Evolutionary conservation across 1,284 basidiomycete genomes (phyloP).

Genomic region (Fomitopsis betulina): DNA sequence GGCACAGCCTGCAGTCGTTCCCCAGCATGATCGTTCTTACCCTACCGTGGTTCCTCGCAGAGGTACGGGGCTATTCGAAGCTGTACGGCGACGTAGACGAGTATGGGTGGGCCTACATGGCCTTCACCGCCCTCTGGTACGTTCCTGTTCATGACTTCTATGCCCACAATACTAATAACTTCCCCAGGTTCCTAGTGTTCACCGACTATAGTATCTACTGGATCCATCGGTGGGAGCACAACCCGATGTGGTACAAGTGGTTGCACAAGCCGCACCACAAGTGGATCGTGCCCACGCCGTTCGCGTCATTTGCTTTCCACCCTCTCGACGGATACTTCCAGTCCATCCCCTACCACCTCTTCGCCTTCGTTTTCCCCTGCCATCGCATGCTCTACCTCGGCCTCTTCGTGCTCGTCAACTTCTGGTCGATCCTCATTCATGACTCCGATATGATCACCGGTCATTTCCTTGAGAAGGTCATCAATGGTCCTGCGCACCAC

Average conservation of each 20-base stretch:
- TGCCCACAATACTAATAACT: background rate
- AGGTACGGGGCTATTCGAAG: slow-evolving; percentile 83
- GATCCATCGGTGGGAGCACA: slow-evolving; percentile 85
- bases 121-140: slow-evolving; percentile 60
- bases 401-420: slow-evolving; percentile 86
- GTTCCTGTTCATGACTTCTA: slow-evolving; percentile 23
- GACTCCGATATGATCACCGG: slow-evolving; percentile 99
- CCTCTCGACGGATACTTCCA: slow-evolving; percentile 93
- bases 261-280: slow-evolving; percentile 98
- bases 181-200: slow-evolving; percentile 80
- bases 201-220: slow-evolving; percentile 96
- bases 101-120: slow-evolving; percentile 64
- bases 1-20: slow-evolving; percentile 72
- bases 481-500: slow-evolving; percentile 98
- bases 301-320: slow-evolving; percentile 97
- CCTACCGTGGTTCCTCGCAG: slow-evolving; percentile 90
- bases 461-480: slow-evolving; percentile 84
- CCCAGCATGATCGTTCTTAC: slow-evolving; percentile 80
- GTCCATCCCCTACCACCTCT: slow-evolving; percentile 93
- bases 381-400: slow-evolving; percentile 80
- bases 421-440: slow-evolving; percentile 94
- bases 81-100: slow-evolving; percentile 78
- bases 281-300: slow-evolving; percentile 98
- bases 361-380: slow-evolving; percentile 89
- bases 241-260: slow-evolving; percentile 85